A percentile compares a stretch with the other conserved stretches of the same genome.
Conservation (phyloP, 805 yeast species). For the Saturnispora halmiae region DNA sequence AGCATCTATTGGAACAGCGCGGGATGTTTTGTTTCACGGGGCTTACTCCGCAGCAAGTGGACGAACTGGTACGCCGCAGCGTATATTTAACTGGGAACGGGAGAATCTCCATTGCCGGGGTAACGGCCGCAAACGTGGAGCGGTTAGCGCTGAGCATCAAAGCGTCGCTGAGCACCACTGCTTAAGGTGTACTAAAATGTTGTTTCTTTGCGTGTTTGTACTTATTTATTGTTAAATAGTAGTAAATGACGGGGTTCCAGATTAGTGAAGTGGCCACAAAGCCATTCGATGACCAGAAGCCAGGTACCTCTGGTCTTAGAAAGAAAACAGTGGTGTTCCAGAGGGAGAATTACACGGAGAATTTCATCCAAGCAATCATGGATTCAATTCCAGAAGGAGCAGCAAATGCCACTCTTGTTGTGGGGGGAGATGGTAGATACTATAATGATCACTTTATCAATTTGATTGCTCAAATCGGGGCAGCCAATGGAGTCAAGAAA, state of each 20-base stretch:
- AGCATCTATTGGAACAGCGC: constrained; percentile 76
- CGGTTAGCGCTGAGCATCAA: constrained; percentile 42
- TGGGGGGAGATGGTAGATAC: constrained; percentile 96
- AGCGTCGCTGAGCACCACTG: too few relatives aligned
- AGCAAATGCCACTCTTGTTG: constrained; percentile 62
- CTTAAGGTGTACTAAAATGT: too few relatives aligned
- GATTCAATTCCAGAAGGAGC: constrained; percentile 88
- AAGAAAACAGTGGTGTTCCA: constrained; percentile 84
- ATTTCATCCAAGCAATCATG: constrained; percentile 81
- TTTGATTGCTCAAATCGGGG: constrained; percentile 71
- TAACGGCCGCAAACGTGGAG: constrained; percentile 71
- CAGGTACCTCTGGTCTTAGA: constrained; percentile 95
- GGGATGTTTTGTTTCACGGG: constrained; percentile 98
- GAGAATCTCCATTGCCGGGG: constrained; percentile 84
- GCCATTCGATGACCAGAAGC: constrained; percentile 85
- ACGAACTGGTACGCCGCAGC: constrained; percentile 53
- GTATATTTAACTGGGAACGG: constrained; percentile 88
- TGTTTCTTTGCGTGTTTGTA: too few relatives aligned
- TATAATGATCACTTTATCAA: constrained; percentile 78
- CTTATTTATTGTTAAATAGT: too few relatives aligned
- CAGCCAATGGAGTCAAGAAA: constrained; percentile 84
- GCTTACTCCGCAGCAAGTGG: constrained; percentile 59
- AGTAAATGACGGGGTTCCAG: constrained; percentile 8
- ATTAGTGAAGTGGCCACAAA: constrained; percentile 44
- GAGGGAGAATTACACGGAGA: constrained; percentile 74